A percentile compares a stretch with the other conserved stretches of the same genome.
phyloP scores from a whole-genome alignment of 2,329 filamentous ascomycete genomes.

The Alternaria arborescens region DNA sequence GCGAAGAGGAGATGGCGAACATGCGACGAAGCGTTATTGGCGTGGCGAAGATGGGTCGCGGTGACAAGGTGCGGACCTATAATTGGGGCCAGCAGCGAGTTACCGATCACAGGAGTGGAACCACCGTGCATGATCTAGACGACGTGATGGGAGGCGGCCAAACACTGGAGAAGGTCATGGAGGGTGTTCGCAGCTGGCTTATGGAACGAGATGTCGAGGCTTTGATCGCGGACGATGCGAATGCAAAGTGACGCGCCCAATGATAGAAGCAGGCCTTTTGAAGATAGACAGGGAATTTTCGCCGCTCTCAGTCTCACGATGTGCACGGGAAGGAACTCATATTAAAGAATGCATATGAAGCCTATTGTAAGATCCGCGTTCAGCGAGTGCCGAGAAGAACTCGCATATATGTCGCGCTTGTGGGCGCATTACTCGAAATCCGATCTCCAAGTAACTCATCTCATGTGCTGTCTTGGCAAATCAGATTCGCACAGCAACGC shows the following conservation, averaged over 20 bases:
- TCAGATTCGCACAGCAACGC: conserved; percentile 34
- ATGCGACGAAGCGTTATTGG: conserved; percentile 82
- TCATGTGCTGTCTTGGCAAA: neutral
- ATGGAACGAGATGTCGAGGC: conserved; percentile 76
- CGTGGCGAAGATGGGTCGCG: conserved; percentile 81
- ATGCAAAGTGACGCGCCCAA: conserved; percentile 25
- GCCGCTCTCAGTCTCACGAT: neutral
- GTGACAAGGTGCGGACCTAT: conserved; percentile 94
- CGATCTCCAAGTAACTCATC: neutral
- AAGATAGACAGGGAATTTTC: neutral
- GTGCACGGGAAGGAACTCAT: neutral
- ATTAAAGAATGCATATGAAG: neutral
- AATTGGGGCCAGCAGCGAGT: conserved; percentile 82
- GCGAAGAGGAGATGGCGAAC: conserved; percentile 79
- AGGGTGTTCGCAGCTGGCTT: conserved; percentile 79
- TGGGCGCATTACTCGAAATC: neutral
- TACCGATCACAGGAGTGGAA: conserved; percentile 84
- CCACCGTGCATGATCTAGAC: conserved; percentile 81
- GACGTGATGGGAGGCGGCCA: conserved; percentile 80
- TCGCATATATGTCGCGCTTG: neutral
- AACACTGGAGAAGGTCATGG: conserved; percentile 77
- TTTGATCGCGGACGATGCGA: conserved; percentile 61
- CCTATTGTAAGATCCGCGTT: neutral
- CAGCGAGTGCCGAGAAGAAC: neutral
- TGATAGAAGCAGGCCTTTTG: neutral